Evolutionary conservation across 352 stramenopile genomes (phyloP).

Genomic region (Phytophthora meadii): DNA sequence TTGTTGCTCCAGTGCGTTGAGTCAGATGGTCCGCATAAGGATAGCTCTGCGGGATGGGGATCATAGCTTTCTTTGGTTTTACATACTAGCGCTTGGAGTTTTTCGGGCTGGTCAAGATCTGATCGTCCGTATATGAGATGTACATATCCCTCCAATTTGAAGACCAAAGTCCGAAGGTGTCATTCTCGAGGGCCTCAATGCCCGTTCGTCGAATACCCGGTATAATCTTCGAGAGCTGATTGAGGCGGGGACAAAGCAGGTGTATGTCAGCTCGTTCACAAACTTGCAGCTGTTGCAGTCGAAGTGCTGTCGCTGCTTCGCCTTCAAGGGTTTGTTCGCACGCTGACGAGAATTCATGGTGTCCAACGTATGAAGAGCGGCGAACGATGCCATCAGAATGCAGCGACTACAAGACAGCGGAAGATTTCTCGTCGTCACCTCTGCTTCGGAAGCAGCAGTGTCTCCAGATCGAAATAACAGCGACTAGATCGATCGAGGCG

Average conservation of each 20-base stretch:
- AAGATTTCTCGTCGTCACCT: not conserved
- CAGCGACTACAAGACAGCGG: not conserved
- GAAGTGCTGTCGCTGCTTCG: slow-evolving; percentile 25
- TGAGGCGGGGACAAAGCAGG: slow-evolving; percentile 10
- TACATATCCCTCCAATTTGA: not conserved
- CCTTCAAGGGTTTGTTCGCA: slow-evolving; percentile 11
- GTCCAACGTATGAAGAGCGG: slow-evolving; percentile 1
- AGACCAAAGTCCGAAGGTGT: slow-evolving; percentile 2
- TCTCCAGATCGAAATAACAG: not conserved
- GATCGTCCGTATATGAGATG: slow-evolving; percentile 24
- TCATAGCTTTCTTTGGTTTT: slow-evolving; percentile 10
- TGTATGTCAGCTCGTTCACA: not conserved
- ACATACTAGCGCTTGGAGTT: slow-evolving; percentile 8
- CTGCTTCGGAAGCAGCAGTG: not conserved
- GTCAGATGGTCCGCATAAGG: slow-evolving; percentile 32
- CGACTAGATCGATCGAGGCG: slow-evolving; percentile 7
- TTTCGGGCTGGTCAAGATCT: slow-evolving; percentile 31
- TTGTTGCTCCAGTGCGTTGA: slow-evolving; percentile 10
- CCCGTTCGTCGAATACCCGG: slow-evolving; percentile 2
- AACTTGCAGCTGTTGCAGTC: slow-evolving; percentile 25
- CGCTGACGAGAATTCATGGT: slow-evolving; percentile 11
- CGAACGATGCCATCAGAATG: slow-evolving; percentile 10
- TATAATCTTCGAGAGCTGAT: slow-evolving; percentile 5
- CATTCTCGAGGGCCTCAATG: slow-evolving; percentile 3
- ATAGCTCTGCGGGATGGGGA: slow-evolving; percentile 28